Base-by-base conservation (phyloP, 2,329 filamentous ascomycete genomes). In the Beauveria brongniartii region DNA sequence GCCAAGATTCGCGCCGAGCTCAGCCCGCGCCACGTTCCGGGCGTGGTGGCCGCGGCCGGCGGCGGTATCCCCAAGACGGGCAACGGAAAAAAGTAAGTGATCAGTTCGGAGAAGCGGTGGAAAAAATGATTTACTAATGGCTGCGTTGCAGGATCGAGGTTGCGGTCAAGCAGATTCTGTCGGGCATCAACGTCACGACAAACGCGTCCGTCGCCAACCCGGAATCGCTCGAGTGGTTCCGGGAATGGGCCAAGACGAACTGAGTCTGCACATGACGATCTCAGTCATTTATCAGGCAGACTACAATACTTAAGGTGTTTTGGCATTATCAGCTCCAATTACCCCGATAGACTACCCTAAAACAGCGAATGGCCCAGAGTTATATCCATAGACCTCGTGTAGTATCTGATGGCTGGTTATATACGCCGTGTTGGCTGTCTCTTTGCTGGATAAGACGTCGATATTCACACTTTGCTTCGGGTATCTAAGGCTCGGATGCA, bases 161-260 rank as follows among this genome's bases (percentile, higher is more conserved):
- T 53, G 91, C 91, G 0, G 93, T 97, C 6, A 97, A 97, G 79
- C 92, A 97, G 75, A 97, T 97, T 50, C 77, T 99, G 1, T 96
- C 91, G 30, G 93, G 92, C 0, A 78, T 92, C 74, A 84, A 90
- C 57, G 86, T 97, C 65, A 92, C 92, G 78, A 94, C 91, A 0
- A 92, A 91, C 54, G 92, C 92, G 0, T 95, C 91, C 69, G 92
- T 97, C n/a, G 91, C 91, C 5, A 97, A 97, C 72, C 87, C 90
- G 2, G 89, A 88, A 66, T 92, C 92, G 65, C 75, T 99, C 66
- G 88, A 91, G 46, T 97, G 91, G 89, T 97, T 97, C 74, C 82
- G 84, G 65, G 76, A 81, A 37, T 97, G 93, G 93, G 84, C 88
- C 14, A 76, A 73, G 64, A 75, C 76, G 55, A 77, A 88, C 24